Conservation (phyloP, 108 stramenopile genomes). For the Mediolabrus comicus region DNA sequence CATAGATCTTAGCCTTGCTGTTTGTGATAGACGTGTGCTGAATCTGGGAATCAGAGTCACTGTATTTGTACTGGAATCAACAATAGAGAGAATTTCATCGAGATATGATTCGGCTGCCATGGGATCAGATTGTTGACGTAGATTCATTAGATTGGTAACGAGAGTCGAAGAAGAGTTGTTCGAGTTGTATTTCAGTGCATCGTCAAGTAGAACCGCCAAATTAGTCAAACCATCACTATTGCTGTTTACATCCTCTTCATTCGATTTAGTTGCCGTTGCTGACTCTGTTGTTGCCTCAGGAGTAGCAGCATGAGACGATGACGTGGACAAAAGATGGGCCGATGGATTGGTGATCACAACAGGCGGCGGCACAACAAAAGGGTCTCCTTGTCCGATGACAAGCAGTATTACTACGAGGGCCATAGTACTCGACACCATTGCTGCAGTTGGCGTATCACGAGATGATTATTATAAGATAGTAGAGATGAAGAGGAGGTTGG, state of each 20-base stretch:
- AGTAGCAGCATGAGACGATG: no score
- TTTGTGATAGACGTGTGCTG: slow-evolving; percentile 43
- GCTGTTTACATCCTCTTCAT: neutral
- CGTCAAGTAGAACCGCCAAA: neutral
- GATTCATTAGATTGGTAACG: slow-evolving; percentile 1
- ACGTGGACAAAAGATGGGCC: no score
- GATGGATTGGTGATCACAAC: no score
- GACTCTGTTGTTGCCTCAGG: neutral
- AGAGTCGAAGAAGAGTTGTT: slow-evolving; percentile 4
- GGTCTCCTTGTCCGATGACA: no score
- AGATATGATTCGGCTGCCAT: neutral
- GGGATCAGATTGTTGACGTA: neutral
- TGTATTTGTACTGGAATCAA: neutral
- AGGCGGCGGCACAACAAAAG: no score
- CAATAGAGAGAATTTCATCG: neutral
- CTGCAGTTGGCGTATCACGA: no score
- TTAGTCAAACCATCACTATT: no score
- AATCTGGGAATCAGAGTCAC: slow-evolving; percentile 47
- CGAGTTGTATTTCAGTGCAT: slow-evolving; percentile 6
- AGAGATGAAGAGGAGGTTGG: no score
- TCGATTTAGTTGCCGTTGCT: neutral
- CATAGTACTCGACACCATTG: no score
- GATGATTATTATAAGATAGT: no score
- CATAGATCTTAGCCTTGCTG: slow-evolving; percentile 51
- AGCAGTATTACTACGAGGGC: no score